Evolutionary conservation across 2,329 filamentous ascomycete genomes (phyloP), one percentile per base, ranked within the genome.

Genomic region (Diaporthe ampelina): DNA sequence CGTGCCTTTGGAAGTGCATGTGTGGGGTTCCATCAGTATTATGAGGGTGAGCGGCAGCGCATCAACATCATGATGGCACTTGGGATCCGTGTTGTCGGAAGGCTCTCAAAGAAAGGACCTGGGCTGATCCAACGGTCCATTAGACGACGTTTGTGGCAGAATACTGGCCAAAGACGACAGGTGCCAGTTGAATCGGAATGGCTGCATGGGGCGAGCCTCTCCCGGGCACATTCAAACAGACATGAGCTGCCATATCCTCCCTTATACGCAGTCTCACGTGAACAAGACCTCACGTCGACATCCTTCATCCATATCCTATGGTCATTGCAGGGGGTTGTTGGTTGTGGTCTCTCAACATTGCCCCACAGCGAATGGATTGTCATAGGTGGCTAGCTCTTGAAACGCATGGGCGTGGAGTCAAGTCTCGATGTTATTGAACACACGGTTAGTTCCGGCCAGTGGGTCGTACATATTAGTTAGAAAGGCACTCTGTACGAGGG

Each of bases 301-400:
- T 29, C 45, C 7, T n/a, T 48, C 21, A 26, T 37, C 45, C 43
- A 24, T n/a, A 48, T 6, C 63, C 63, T 40, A 26, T 67, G 45
- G 19, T 26, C 29, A 37, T 24, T 32, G n/a, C 45, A 37, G 63
- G 45, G 43, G 63, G 7, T 13, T 6, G 32, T n/a, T 50, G 63
- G 45, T 40, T n/a, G 45, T 68, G 48, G 11, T 52, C 32, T 48
- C 32, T 68, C 32, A 21, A 37, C 48, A 13, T 21, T 50, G 63
- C 45, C 24, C 45, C 63, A 37, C 63, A 68, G 63, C 63, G 63
- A 68, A 68, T 68, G 63, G 13, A 68, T 68, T 68, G n/a, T 54
- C 63, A 48, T 35, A 10, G 37, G 35, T 9, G 45, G 3, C 26
- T 68, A 21, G 63, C 26, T 68, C 48, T 68, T 68, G 63, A 68